phyloP scores from a whole-genome alignment of 257 asterid genomes.

The Catharanthus roseus region DNA sequence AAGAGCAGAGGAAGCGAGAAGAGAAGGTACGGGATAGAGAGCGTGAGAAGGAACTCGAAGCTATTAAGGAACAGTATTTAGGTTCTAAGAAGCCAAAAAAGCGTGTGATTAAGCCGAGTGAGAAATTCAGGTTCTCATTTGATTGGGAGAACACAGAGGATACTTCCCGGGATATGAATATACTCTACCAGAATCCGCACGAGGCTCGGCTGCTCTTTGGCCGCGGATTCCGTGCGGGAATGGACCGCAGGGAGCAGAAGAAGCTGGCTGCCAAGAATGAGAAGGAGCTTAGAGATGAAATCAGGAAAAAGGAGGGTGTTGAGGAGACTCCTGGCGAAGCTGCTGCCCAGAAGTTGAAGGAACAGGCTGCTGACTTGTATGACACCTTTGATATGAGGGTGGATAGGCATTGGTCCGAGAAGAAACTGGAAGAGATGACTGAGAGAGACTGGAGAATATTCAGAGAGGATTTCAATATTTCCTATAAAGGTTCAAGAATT shows the following conservation, averaged over 20 bases:
- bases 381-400: constrained; percentile 35
- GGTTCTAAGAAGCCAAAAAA: constrained; percentile 27
- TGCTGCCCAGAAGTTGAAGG: constrained; percentile 24
- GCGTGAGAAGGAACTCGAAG: constrained; percentile 27
- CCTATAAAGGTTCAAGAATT: constrained; percentile 29
- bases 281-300: constrained; percentile 25
- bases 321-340: constrained; percentile 29
- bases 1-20: constrained; percentile 17
- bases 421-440: constrained; percentile 31
- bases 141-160: constrained; percentile 37
- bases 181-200: constrained; percentile 28
- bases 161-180: constrained; percentile 24
- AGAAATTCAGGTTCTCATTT: constrained; percentile 28
- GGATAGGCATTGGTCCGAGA: constrained; percentile 33
- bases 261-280: constrained; percentile 31
- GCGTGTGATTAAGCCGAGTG: constrained; percentile 35
- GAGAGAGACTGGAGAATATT: constrained; percentile 39
- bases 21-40: constrained; percentile 18
- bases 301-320: constrained; percentile 26
- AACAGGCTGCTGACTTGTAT: constrained; percentile 22
- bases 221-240: constrained; percentile 29
- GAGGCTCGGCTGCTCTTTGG: constrained; percentile 28
- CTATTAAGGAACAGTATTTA: constrained; percentile 30
- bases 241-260: constrained; percentile 36
- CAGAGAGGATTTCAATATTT: constrained; percentile 30